Evolutionary conservation across 139 green algal genomes (phyloP).

Genomic region (Micractinium conductrix): DNA sequence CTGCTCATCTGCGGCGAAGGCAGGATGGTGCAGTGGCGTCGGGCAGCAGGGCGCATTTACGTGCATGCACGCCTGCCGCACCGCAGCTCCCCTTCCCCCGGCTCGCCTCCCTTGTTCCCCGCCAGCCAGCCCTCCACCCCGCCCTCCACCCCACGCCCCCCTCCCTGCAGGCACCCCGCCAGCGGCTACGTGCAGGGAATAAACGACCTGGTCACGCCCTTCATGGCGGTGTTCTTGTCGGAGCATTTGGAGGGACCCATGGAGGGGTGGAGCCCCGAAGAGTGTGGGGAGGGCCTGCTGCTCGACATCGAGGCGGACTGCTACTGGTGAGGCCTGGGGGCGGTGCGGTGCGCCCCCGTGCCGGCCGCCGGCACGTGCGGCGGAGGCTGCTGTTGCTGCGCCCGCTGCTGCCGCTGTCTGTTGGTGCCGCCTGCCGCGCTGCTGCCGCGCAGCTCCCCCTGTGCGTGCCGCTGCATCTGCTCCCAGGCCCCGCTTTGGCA

Average conservation of each 20-base stretch:
- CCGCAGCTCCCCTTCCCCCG: no score
- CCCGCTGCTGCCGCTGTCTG: not conserved
- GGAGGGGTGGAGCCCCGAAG: constrained; percentile 63
- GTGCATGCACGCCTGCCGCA: no score
- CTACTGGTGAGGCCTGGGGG: constrained; percentile 86
- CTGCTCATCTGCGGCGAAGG: no score
- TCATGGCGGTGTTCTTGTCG: constrained; percentile 91
- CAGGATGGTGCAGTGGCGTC: no score
- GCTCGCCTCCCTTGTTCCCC: not conserved
- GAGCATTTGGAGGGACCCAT: constrained; percentile 74
- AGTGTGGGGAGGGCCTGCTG: constrained; percentile 70
- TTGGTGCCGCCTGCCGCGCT: not conserved
- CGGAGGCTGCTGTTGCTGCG: not conserved
- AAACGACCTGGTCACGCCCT: constrained; percentile 98
- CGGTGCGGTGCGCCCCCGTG: no score
- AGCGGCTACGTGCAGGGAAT: constrained; percentile 98
- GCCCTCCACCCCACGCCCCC: not conserved
- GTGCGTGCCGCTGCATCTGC: no score
- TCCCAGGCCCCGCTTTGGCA: no score
- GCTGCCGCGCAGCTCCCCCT: no score
- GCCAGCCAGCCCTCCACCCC: not conserved
- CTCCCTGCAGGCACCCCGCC: constrained; percentile 79
- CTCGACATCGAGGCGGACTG: constrained; percentile 92
- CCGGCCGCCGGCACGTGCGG: no score
- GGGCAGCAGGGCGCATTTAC: no score